Evolutionary conservation across 371 early-diverging fungal species (phyloP).

Genomic region (Encephalitozoon intestinalis): DNA sequence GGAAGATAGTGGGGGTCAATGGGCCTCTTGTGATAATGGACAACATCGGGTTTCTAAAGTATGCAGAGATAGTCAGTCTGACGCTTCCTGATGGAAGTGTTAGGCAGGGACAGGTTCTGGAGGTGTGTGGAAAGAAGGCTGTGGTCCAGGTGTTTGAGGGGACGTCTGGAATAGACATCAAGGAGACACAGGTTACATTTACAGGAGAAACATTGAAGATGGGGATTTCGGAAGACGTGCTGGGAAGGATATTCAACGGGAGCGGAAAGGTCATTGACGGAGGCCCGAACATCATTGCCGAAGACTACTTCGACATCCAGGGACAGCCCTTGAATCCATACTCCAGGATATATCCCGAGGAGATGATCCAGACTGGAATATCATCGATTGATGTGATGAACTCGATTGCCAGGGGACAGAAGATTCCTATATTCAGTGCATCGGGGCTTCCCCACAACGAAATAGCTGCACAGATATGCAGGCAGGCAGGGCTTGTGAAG

Average conservation of each 20-base stretch:
- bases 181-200: constrained; percentile 86
- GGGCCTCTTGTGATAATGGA: constrained; percentile 98
- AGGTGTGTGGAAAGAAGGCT: constrained; percentile 91
- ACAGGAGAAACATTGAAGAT: constrained; percentile 92
- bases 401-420: constrained; percentile 99
- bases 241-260: constrained; percentile 98
- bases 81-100: constrained; percentile 89
- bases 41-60: constrained; percentile 87
- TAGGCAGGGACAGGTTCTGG: constrained; percentile 93
- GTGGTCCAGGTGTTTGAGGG: constrained; percentile 99
- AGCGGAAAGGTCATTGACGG: constrained; percentile 96
- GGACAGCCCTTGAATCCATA: constrained; percentile 94
- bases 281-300: constrained; percentile 95
- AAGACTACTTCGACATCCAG: constrained; percentile 92
- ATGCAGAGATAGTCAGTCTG: constrained; percentile 90
- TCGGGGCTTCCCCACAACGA: constrained; percentile 99
- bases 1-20: constrained; percentile 94
- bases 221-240: constrained; percentile 95
- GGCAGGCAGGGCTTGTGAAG: constrained; percentile 95
- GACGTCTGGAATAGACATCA: constrained; percentile 92
- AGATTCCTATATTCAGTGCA: constrained; percentile 99
- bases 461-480: constrained; percentile 98
- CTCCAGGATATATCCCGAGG: constrained; percentile 96
- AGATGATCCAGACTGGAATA: constrained; percentile 99
- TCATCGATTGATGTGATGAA: constrained; percentile 99